phyloP scores from a whole-genome alignment of 768 basidiomycete species.

The Roridomyces roridus region DNA sequence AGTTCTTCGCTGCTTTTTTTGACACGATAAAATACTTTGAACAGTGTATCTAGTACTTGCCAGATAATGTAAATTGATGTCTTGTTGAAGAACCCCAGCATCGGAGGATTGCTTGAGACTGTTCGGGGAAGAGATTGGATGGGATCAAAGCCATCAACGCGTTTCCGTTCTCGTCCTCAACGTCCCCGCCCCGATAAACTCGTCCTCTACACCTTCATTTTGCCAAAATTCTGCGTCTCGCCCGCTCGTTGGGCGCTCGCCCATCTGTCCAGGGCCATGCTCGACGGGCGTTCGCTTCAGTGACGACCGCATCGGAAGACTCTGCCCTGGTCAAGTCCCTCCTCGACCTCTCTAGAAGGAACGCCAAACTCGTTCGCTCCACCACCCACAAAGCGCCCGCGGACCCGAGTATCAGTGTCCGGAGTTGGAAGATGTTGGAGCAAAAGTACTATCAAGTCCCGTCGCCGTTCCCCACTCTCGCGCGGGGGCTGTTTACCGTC shows the following conservation, averaged over 20 bases:
- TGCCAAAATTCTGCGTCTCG: slow-evolving; percentile 13
- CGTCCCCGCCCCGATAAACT: no score
- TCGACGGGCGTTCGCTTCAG: slow-evolving; percentile 1
- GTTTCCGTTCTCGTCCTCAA: no score
- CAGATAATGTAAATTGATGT: no score
- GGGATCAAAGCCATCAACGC: no score
- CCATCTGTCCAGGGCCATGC: background rate
- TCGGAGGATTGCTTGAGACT: no score
- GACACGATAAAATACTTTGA: no score
- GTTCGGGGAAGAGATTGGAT: no score
- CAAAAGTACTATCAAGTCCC: slow-evolving; percentile 91
- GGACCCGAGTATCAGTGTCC: slow-evolving; percentile 57
- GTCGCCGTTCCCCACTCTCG: slow-evolving; percentile 92
- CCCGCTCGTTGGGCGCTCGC: slow-evolving; percentile 9
- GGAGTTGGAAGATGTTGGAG: slow-evolving; percentile 98
- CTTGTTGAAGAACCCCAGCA: no score
- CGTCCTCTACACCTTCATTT: no score
- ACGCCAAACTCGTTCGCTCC: slow-evolving; percentile 69
- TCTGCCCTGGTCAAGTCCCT: slow-evolving; percentile 67
- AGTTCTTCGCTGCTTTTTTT: no score
- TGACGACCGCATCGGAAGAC: slow-evolving; percentile 39
- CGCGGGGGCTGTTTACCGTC: slow-evolving; percentile 84
- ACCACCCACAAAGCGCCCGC: slow-evolving; percentile 62
- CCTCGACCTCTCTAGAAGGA: slow-evolving; percentile 52
- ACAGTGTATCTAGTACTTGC: no score